Base-by-base conservation (phyloP, 2,329 filamentous ascomycete species). In the Emergomyces orientalis region DNA sequence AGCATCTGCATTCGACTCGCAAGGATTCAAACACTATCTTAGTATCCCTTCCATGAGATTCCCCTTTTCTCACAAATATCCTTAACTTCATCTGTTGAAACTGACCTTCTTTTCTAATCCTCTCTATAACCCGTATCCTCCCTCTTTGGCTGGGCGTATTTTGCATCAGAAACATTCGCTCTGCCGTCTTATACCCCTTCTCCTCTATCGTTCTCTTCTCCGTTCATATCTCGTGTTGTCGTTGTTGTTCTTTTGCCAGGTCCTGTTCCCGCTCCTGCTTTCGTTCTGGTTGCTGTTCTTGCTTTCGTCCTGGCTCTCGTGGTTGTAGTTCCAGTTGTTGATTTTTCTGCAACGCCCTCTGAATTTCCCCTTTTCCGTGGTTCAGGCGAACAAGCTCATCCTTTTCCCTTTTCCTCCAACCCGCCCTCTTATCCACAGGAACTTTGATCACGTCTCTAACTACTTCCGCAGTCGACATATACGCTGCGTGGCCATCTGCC, bases 361-460 rank as follows among this genome's bases (percentile, higher is more conserved):
- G 91, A 95, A 59, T 95, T 90, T 34, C 30, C 51, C 17, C 30
- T 9, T 1, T 32, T 32, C 9, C 19, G n/a, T 34, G 3, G 17
- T 19, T 8, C 19, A 11, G 22, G 4, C 1, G 27, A 32, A 6
- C 25, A 30, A 17, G 49, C 13, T 22, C 11, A 3, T 54, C 17
- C n/a, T 27, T 49, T n/a, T 13, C 6, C 51, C 7, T 34, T n/a
- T 37, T 2, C 54, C n/a, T 37, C 32, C 34, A 25, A 25, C 11
- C 34, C 22, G 3, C 0, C 32, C 9, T 39, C n/a, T 56, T 9
- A 6, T 22, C 34, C n/a, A 56, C 32, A 25, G 71, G 71, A n/a
- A 77, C 66, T 11, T 68, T 61, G 14, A 77, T 73, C 30, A 71
- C 69, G 61, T 75, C 72, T 47, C 74, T 65, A 54, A 75, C 63